Evolutionary conservation across 306 rosid species (phyloP), one percentile per base, ranked within the genome.

Genomic region (Quercus agrifolia): DNA sequence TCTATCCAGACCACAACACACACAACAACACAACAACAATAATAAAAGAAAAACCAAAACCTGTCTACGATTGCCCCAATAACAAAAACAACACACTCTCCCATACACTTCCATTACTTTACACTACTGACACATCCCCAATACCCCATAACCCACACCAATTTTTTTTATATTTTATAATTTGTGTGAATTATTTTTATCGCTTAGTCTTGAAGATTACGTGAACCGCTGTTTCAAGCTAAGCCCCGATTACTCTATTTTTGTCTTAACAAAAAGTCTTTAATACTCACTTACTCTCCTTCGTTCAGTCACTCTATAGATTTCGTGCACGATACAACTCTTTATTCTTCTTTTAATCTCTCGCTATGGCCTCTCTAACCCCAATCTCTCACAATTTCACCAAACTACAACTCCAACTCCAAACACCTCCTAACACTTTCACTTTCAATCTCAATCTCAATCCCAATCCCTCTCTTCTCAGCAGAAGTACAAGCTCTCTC

Each of bases 341-440:
- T 73, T 80, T 79, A 71, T 64, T 33, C 54, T 71, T 25, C 17
- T 69, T 25, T 61, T 6, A 23, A 14, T 35, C 73, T 21, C 38
- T 27, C 61, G 58, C 79, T 46, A 94, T 95, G 99, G 96, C 98
- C 79, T 93, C 97, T 73, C 75, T 86, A 14, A 69, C 78, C 21
- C 81, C 86, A n/a, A 23, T 90, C 38, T 88, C 91, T 67, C 92
- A 90, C 18, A 74, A 73, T 28, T 82, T 78, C 25, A 78, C 41
- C 4, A 86, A 89, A 18, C 63, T 77, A 70, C 84, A 57, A 35
- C 20, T 81, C 80, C 77, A 30, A 35, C 20, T 81, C 80, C 77
- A 30, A 8, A 1, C 27, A 4, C 69, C 84, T 5, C 54, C 78
- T 14, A 57, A 57, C 3, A 31, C 54, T 0, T 1, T 72, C 46